phyloP scores from a whole-genome alignment of 768 basidiomycete species.

The Boletus bicolor region DNA sequence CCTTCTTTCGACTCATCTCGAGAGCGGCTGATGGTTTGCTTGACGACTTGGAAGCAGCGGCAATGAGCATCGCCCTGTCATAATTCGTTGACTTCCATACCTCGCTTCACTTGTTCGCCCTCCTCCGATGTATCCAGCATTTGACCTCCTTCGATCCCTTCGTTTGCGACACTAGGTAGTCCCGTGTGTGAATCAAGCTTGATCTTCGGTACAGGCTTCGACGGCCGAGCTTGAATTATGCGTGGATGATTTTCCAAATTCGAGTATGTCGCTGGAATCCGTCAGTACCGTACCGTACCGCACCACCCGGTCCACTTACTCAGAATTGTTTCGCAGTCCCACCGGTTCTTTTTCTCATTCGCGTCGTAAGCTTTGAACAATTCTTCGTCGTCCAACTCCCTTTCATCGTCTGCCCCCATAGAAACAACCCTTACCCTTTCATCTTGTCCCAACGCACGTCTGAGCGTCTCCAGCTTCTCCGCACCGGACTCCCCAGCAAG shows the following conservation, averaged over 20 bases:
- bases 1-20: slow-evolving; percentile 75
- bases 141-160: slow-evolving; percentile 14
- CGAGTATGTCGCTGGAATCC: slow-evolving; percentile 81
- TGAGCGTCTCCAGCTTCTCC: slow-evolving; percentile 78
- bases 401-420: slow-evolving; percentile 45
- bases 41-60: slow-evolving; percentile 3
- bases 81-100: slow-evolving; percentile 19
- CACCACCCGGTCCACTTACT: slow-evolving; percentile 48
- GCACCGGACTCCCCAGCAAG: slow-evolving; percentile 69
- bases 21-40: slow-evolving; percentile 60
- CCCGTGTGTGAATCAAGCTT: slow-evolving; percentile 73
- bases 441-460: slow-evolving; percentile 73
- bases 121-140: slow-evolving; percentile 27
- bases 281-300: slow-evolving; percentile 3
- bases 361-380: slow-evolving; percentile 38
- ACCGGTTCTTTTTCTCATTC: slow-evolving; percentile 64
- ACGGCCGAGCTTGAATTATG: slow-evolving; percentile 67
- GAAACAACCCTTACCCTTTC: slow-evolving; percentile 49
- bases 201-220: slow-evolving; percentile 59
- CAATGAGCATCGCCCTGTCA: neutral
- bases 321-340: slow-evolving; percentile 97
- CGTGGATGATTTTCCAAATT: slow-evolving; percentile 97
- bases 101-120: slow-evolving; percentile 21
- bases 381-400: slow-evolving; percentile 43
- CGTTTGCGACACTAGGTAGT: slow-evolving; percentile 51